Conservation (phyloP, 2,329 filamentous ascomycete genomes). For the Phialocephala subalpina region DNA sequence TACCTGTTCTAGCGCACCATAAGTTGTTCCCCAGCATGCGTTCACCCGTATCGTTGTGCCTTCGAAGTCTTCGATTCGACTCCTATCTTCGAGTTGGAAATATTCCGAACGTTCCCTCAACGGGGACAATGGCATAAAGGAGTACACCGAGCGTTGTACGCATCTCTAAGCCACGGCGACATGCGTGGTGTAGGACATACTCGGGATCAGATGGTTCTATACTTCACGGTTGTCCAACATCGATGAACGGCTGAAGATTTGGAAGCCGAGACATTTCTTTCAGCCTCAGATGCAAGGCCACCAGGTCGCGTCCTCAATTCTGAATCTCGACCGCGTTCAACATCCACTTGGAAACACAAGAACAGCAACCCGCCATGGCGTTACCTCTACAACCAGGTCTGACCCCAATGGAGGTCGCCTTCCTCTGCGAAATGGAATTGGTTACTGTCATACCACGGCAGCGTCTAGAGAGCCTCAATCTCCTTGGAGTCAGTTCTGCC, state of each 20-base stretch:
- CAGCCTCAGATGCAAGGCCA: slow-evolving; percentile 2
- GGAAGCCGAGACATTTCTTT: background rate
- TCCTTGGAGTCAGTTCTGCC: slow-evolving; percentile 77
- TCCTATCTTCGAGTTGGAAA: background rate
- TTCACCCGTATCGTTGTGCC: background rate
- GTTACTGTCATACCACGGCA: slow-evolving; percentile 93
- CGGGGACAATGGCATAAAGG: slow-evolving; percentile 6
- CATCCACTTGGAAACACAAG: slow-evolving; percentile 15
- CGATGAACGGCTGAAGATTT: background rate
- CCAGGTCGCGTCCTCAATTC: background rate
- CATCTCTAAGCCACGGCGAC: background rate
- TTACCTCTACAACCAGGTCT: slow-evolving; percentile 58
- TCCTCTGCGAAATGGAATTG: slow-evolving; percentile 96
- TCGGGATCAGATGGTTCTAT: background rate
- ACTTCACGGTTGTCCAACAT: background rate
- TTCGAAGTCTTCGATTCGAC: background rate
- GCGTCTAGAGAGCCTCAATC: slow-evolving; percentile 82
- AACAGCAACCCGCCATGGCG: slow-evolving; percentile 38
- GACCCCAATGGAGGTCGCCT: slow-evolving; percentile 87
- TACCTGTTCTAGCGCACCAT: background rate
- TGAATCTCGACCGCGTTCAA: slow-evolving; percentile 16
- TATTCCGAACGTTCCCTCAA: slow-evolving; percentile 1
- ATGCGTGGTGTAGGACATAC: background rate
- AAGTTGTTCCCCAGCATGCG: background rate
- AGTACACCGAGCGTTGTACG: slow-evolving; percentile 1